A percentile compares a stretch with the other conserved stretches of the same genome.
These are phyloP conservation scores for Fusarium coicis DNA, from an alignment of 2,329 filamentous ascomycete genomes.

Conservation along the genomic window DNA sequence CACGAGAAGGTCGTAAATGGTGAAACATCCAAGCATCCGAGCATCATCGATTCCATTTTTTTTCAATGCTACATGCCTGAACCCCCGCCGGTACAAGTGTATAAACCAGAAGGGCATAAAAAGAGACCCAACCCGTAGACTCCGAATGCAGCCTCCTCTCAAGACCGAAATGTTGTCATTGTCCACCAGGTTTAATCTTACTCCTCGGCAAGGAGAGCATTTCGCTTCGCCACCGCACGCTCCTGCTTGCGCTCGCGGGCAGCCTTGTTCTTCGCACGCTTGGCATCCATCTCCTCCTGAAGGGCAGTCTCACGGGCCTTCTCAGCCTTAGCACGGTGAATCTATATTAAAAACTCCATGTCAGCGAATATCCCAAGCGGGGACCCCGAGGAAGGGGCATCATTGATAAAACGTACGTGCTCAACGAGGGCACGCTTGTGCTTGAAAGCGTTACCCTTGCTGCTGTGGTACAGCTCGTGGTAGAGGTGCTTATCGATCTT, in stretches of 20 bases:
- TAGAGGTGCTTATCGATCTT: slow-evolving; percentile 99
- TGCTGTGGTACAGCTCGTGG: slow-evolving; percentile 99
- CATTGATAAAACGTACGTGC: slow-evolving; percentile 80
- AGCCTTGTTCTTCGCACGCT: slow-evolving; percentile 99
- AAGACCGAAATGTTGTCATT: slow-evolving; percentile 58
- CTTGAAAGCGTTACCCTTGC: slow-evolving; percentile 99
- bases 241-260: slow-evolving; percentile 98
- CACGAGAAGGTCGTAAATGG: slow-evolving; percentile 35
- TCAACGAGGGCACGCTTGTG: slow-evolving; percentile 99
- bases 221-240: slow-evolving; percentile 90
- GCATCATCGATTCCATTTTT: slow-evolving; percentile 65
- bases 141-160: slow-evolving; percentile 69
- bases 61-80: slow-evolving; percentile 69
- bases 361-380: slow-evolving; percentile 22
- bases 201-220: slow-evolving; percentile 78
- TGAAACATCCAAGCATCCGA: slow-evolving; percentile 47
- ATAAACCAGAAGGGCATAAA: slow-evolving; percentile 59
- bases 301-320: slow-evolving; percentile 94
- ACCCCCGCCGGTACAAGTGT: slow-evolving; percentile 62
- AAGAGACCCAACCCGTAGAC: slow-evolving; percentile 68
- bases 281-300: slow-evolving; percentile 99
- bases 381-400: background rate
- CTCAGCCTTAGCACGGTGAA: slow-evolving; percentile 99
- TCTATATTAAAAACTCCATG: slow-evolving; percentile 64
- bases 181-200: slow-evolving; percentile 64